These are phyloP conservation scores for Suhomyces chickasaworum DNA, from an alignment of 1,139 yeast genomes.

Conservation along the genomic window DNA sequence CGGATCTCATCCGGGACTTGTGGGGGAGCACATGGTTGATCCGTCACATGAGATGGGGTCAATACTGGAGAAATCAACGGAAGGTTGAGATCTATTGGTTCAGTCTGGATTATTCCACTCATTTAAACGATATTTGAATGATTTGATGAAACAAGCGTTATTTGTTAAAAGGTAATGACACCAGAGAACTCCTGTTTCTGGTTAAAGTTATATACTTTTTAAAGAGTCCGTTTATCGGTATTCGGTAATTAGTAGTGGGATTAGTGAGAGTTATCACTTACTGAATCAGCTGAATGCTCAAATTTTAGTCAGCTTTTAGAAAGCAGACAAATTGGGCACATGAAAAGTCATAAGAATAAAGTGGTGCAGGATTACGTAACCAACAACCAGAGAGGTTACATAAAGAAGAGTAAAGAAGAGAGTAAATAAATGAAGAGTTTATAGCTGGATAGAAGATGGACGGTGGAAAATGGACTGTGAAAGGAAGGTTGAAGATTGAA, in stretches of 20 bases:
- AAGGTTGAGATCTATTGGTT: conserved; percentile 26
- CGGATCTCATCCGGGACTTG: conserved; percentile 25
- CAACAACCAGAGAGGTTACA: too few species aligned
- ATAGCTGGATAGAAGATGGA: too few species aligned
- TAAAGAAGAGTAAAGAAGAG: too few species aligned
- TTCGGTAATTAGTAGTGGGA: neutral
- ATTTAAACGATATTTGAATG: neutral
- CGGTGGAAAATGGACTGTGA: too few species aligned
- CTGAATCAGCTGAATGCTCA: conserved; percentile 4
- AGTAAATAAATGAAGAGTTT: too few species aligned
- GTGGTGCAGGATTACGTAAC: neutral
- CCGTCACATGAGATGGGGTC: conserved; percentile 28
- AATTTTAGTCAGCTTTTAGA: conserved; percentile 7
- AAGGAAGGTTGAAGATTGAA: too few species aligned
- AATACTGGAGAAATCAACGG: conserved; percentile 42
- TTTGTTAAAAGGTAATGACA: neutral
- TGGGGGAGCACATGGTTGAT: conserved; percentile 24
- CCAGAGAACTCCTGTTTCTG: neutral
- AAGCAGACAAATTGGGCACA: neutral
- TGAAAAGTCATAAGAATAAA: neutral
- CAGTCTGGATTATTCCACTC: conserved; percentile 11
- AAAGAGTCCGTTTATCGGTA: conserved; percentile 4
- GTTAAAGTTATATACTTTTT: neutral
- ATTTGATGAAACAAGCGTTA: neutral
- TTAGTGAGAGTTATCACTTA: neutral